Evolutionary conservation across 352 stramenopile genomes (phyloP).

Genomic region (Globisporangium cylindrosporum): DNA sequence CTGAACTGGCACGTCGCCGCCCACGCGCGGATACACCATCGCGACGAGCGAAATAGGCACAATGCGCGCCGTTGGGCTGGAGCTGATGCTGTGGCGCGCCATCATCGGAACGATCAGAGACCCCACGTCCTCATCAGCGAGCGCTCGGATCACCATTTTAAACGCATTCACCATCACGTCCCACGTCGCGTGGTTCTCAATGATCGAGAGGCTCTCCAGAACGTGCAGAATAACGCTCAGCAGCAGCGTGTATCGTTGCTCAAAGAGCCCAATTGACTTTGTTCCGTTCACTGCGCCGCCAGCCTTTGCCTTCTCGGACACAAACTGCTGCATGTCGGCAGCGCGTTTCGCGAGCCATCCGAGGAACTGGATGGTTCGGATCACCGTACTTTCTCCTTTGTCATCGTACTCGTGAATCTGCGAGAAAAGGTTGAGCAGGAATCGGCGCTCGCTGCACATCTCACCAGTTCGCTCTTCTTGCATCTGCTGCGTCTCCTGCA

Average conservation of each 20-base stretch:
- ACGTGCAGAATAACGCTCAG: conserved; percentile 78
- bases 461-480: conserved; percentile 62
- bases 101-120: conserved; percentile 78
- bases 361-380: conserved; percentile 80
- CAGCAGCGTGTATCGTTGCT: conserved; percentile 62
- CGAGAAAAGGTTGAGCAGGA: conserved; percentile 80
- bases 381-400: conserved; percentile 84
- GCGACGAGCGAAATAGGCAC: conserved; percentile 75
- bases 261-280: conserved; percentile 23
- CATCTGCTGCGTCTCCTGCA: conserved; percentile 57
- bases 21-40: conserved; percentile 70
- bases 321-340: conserved; percentile 59
- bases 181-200: conserved; percentile 88
- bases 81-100: conserved; percentile 77
- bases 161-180: conserved; percentile 87
- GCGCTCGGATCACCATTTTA: conserved; percentile 60
- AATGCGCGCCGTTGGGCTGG: conserved; percentile 80
- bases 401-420: conserved; percentile 86
- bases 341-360: conserved; percentile 72
- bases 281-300: conserved; percentile 10
- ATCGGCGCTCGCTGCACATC: conserved; percentile 77
- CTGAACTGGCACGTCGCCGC: conserved; percentile 73
- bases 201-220: conserved; percentile 84
- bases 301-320: conserved; percentile 23
- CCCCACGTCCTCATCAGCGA: conserved; percentile 59